Evolutionary conservation across 768 basidiomycete genomes (phyloP), one percentile per base, ranked within the genome.

Genomic region (Hygrocybe coccinea): DNA sequence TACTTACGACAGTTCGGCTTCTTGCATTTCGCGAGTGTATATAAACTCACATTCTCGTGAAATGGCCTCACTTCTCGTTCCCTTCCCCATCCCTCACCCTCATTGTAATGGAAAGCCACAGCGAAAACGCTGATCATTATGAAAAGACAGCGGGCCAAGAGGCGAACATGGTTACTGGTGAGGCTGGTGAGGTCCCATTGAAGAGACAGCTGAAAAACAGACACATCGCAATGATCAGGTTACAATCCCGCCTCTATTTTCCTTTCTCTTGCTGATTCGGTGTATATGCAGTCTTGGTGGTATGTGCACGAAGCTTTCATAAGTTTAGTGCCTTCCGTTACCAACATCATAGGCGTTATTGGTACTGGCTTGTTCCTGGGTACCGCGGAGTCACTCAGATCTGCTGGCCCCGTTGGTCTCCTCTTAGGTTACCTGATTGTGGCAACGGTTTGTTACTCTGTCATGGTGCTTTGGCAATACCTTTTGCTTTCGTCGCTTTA

Each of bases 201-300:
- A 71, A 78, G 10, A 77, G 85, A 47, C 84, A 87, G 67, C 71
- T 87, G 60, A 87, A 87, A 67, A 89, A 87, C 63, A 76, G 89
- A 14, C 89, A 91, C 65, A 78, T 91, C 56, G 85, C 88, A 49
- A 89, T 90, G 87, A 89, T 90, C 60, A 88, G 87, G 85, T 76
- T 14, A 47, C 33, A 22, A 29, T 34, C 29, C 34, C 4, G 17
- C 8, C 25, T 12, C 19, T 19, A 21, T 22, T 29, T 44, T 1
- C 36, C 29, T 22, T 8, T 39, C 37, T 25, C 41, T 62, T 14
- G 57, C 24, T 33, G 44, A 46, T 21, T n/a, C 2, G 15, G 5
- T 55, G 51, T 44, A 33, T 37, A 1, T 55, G 19, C 52, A 84
- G 83, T 76, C 83, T 84, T 51, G 81, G 81, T 45, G 83, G 83